phyloP scores from a whole-genome alignment of 768 basidiomycete species.

The Leccinellum rugosiceps region DNA sequence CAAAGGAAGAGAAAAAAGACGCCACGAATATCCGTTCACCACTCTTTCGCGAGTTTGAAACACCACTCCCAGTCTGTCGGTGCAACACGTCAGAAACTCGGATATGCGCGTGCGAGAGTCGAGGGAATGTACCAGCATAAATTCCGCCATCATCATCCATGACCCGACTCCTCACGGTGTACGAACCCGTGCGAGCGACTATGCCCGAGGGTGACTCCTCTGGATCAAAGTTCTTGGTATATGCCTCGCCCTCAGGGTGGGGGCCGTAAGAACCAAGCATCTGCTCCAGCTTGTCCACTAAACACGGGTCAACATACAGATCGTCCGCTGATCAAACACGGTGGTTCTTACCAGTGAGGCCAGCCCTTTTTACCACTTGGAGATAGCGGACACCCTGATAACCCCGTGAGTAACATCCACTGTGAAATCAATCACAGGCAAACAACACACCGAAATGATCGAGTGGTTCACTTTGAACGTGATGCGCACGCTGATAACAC shows the following conservation, averaged over 20 bases:
- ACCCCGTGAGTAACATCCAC: constrained; percentile 21
- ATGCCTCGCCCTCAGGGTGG: constrained; percentile 55
- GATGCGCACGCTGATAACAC: constrained; percentile 61
- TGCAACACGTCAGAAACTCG: constrained; percentile 7
- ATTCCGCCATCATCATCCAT: constrained; percentile 83
- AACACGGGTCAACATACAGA: constrained; percentile 3
- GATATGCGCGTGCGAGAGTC: neutral
- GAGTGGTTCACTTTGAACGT: constrained; percentile 86
- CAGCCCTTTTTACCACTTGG: constrained; percentile 81
- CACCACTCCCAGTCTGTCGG: constrained; percentile 52
- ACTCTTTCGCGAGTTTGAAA: constrained; percentile 92
- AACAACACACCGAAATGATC: constrained; percentile 67
- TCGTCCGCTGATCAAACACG: neutral
- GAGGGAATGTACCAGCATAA: constrained; percentile 62
- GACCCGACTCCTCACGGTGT: constrained; percentile 77
- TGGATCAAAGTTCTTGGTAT: constrained; percentile 72
- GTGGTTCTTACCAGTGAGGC: constrained; percentile 58
- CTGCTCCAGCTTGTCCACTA: constrained; percentile 88
- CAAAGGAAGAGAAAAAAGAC: constrained; percentile 1
- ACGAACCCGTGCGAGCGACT: constrained; percentile 78
- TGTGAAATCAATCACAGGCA: neutral
- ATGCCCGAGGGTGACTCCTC: constrained; percentile 77
- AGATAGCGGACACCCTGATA: constrained; percentile 77
- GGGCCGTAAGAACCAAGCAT: constrained; percentile 97
- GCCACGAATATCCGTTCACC: constrained; percentile 47